Evolutionary conservation across 129 eudicot species (phyloP).

Genomic region (Heracleum sosnowskyi): DNA sequence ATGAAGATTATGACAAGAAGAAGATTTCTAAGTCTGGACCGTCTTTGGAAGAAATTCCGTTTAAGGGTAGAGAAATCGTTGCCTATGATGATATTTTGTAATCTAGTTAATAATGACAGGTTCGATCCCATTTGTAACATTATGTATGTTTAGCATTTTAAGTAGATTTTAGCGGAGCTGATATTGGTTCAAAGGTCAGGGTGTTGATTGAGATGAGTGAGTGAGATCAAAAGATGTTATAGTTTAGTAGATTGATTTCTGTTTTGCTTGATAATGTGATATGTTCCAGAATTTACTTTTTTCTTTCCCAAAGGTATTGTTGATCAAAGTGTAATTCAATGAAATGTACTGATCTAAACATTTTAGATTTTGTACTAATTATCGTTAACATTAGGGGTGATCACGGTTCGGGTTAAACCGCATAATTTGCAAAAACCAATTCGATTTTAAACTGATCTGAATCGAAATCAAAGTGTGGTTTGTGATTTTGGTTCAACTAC

Average conservation of each 20-base stretch:
- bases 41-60: slow-evolving; percentile 31
- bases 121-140: slow-evolving; percentile 27
- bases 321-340: background rate
- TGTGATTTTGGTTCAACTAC: too few relatives aligned
- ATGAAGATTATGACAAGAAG: slow-evolving; percentile 16
- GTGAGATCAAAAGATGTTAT: background rate
- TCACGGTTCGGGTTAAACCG: too few relatives aligned
- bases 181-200: background rate
- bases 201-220: background rate
- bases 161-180: background rate
- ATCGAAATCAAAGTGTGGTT: too few relatives aligned
- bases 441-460: too few relatives aligned
- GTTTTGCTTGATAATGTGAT: background rate
- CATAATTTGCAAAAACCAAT: too few relatives aligned
- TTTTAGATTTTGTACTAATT: too few relatives aligned
- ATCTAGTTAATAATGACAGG: background rate
- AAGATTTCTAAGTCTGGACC: slow-evolving; percentile 11
- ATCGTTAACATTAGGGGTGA: too few relatives aligned
- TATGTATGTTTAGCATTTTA: background rate
- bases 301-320: background rate
- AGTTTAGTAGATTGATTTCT: background rate
- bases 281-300: background rate
- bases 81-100: slow-evolving; percentile 92
- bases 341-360: background rate
- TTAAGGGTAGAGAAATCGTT: slow-evolving; percentile 74